Base-by-base conservation (phyloP, 345 rosid species). In the Ricinus communis region DNA sequence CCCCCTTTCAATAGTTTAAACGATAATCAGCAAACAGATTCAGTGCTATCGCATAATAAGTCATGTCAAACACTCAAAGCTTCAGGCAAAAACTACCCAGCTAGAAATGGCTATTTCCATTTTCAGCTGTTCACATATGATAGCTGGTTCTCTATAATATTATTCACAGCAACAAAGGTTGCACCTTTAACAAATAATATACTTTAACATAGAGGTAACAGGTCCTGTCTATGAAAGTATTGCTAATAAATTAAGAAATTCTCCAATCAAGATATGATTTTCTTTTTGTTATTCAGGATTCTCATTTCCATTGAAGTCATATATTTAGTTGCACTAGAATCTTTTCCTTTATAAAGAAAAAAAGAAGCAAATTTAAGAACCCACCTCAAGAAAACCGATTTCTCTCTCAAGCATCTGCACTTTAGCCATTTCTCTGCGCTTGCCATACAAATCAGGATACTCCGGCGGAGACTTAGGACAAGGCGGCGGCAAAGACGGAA, bases 371-470 rank as follows among this genome's bases (percentile, higher is more conserved):
- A 68, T 49, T n/a, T 28, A 51, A 62, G 52, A 77, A 69, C 86
- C 76, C 82, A 87, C 98, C 97, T 91, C 87, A 63, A 94, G 95
- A 74, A 90, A 87, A 75, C 95, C 82, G 73, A 90, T 90, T 71
- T 94, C 97, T 79, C 97, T 84, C 84, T 94, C 91, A 33, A 94
- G 88, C 87, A 88, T 85, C 84, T 87, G 93, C 49, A 91, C 95
- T 78, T 85, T 90, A n/a, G 95, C 92, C 71, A 75, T 77, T 79
- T 85, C 93, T 76, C 91, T 82, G 46, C 97, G 86, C 71, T 85
- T 91, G 21, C 98, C 96, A 68, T 87, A 94, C 86, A 94, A 90
- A 84, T 94, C 97, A 22, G 98, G 98, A 81, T 90, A 94, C 74
- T 80, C 82, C 71, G 97, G 98, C 67, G 97, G 98, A 50, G 97